Evolutionary conservation across 768 basidiomycete species (phyloP), one percentile per base, ranked within the genome.

Genomic region (Podaxis pistillaris): DNA sequence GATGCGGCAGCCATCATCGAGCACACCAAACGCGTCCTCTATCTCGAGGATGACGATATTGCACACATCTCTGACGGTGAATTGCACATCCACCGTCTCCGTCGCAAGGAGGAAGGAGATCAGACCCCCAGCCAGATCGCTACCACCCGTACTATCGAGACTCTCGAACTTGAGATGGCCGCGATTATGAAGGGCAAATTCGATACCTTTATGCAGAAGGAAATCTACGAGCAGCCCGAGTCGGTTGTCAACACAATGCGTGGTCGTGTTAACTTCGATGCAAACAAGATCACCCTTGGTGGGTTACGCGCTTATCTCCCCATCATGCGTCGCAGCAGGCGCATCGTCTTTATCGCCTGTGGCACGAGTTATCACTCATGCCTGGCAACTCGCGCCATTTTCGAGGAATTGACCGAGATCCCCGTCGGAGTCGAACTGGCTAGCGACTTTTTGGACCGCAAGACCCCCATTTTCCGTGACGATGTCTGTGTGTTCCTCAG

Each of bases 151-250:
- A 94, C 86, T 67, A 98, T 99, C 75, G 97, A 98, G 80, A 97
- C 95, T 4, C 87, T 99, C 68, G 97, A 98, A 78, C 88, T 99
- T 67, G 97, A 99, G 77, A 86, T 99, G 51, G 96, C 96, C n/a
- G 97, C 96, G 68, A 98, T 99, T 80, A 98, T 98, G 97, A 99
- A 99, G 84, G 97, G 97, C 73, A 94, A 95, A 76, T 99, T 98
- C 74, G 94, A 94, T 73, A 96, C 96, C 73, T 99, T 99, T 80
- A 99, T 99, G 97, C 96, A 98, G 75, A 99, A 99, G 81, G 97
- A 99, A 77, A 98, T 98, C 69, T 98, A 94, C 81, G 93, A 98
- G 73, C 96, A 98, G 75, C 96, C 97, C 56, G 97, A 99, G 72
- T 96, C 94, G 28, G 97, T 98, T 65, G 94, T 98, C 78, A 99